phyloP scores from a whole-genome alignment of 1,284 basidiomycete genomes.

The Ustanciosporium gigantosporum region DNA sequence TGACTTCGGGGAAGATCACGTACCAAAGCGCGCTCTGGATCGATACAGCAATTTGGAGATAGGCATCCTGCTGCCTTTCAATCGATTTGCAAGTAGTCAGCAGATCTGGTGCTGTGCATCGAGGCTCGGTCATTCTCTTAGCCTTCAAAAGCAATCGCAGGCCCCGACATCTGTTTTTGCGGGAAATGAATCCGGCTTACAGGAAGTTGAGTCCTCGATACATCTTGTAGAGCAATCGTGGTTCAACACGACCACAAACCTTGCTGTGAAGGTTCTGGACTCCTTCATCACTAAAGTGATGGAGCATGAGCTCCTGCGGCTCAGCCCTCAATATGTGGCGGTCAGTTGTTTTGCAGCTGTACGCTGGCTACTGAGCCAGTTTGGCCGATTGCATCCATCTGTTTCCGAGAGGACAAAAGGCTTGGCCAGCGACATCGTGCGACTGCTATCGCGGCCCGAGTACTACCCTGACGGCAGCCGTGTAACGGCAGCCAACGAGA shows the following conservation, averaged over 20 bases:
- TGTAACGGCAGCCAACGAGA: slow-evolving; percentile 6
- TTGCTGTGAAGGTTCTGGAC: slow-evolving; percentile 18
- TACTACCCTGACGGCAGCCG: slow-evolving; percentile 31
- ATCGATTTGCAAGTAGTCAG: slow-evolving; percentile 10
- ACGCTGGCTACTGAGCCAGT: slow-evolving; percentile 8
- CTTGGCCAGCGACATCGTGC: slow-evolving; percentile 7
- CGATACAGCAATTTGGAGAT: slow-evolving; percentile 16
- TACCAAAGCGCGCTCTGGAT: slow-evolving; percentile 17
- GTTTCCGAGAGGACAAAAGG: slow-evolving; percentile 3
- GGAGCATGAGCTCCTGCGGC: slow-evolving; percentile 16
- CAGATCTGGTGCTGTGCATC: slow-evolving; percentile 2
- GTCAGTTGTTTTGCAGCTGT: slow-evolving; percentile 10
- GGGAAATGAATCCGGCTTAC: not conserved
- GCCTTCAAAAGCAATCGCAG: not conserved
- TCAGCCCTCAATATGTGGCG: slow-evolving; percentile 26
- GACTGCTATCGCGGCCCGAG: slow-evolving; percentile 14
- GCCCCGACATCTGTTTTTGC: too few species aligned
- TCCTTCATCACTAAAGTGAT: slow-evolving; percentile 12
- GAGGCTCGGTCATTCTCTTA: not conserved
- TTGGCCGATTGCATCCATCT: not conserved
- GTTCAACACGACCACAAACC: slow-evolving; percentile 4
- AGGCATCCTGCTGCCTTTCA: slow-evolving; percentile 3
- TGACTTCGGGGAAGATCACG: slow-evolving; percentile 15
- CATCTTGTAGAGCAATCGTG: slow-evolving; percentile 3
- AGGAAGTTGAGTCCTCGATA: not conserved